phyloP scores from a whole-genome alignment of 1,139 yeast species.

The Zygoascus hellenicus region DNA sequence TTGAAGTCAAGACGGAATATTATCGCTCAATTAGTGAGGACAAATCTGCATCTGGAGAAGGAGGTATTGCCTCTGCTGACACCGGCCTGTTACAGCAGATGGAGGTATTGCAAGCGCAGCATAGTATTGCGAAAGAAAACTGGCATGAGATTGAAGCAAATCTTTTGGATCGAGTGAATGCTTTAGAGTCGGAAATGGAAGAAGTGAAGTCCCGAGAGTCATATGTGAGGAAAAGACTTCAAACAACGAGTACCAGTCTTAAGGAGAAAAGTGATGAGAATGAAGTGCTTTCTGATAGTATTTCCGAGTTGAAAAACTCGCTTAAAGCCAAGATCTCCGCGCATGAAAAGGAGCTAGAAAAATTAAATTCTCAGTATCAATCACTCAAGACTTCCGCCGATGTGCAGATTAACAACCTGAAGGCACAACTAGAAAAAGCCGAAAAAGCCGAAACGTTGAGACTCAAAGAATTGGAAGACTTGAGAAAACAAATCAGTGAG shows the following conservation, averaged over 20 bases:
- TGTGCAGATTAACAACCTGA: constrained; percentile 10
- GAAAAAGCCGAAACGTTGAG: not conserved
- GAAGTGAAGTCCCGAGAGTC: constrained; percentile 23
- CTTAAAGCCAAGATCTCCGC: constrained; percentile 16
- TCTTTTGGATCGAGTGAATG: constrained; percentile 43
- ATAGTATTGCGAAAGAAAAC: constrained; percentile 57
- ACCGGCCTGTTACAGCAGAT: constrained; percentile 36
- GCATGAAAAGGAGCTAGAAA: constrained; percentile 3
- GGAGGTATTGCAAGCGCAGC: constrained; percentile 59
- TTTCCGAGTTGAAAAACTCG: constrained; percentile 20
- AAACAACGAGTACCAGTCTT: constrained; percentile 20
- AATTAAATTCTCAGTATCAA: constrained; percentile 9
- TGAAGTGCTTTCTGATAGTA: constrained; percentile 22
- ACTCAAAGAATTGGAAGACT: not conserved
- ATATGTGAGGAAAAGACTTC: constrained; percentile 23
- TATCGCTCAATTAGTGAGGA: constrained; percentile 40
- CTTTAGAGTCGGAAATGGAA: constrained; percentile 41
- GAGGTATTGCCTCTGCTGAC: constrained; percentile 33
- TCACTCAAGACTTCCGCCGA: not conserved
- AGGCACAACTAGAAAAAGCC: constrained; percentile 17
- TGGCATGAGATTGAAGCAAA: constrained; percentile 61
- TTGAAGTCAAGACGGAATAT: constrained; percentile 42
- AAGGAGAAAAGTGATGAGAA: constrained; percentile 25
- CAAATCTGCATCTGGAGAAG: constrained; percentile 11
- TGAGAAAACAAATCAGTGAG: not conserved